Evolutionary conservation across 2,329 filamentous ascomycete genomes (phyloP), one percentile per base, ranked within the genome.

Genomic region (Septoria linicola): DNA sequence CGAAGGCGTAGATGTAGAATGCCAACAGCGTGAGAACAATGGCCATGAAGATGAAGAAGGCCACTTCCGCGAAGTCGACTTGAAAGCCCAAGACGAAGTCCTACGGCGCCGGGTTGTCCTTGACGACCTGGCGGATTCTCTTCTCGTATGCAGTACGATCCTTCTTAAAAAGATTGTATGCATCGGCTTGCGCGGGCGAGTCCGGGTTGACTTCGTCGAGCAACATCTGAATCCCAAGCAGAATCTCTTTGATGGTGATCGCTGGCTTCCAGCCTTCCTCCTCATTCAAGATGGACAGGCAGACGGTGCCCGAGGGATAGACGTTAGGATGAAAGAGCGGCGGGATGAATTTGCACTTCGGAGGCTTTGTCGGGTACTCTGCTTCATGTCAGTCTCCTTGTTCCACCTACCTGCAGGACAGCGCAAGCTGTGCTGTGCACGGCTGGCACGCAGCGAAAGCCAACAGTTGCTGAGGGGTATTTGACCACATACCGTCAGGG

Each of bases 291-390:
- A 99, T 99, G 21, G 89, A 96, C 17, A 99, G 80, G 68, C 93
- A 99, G 56, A 99, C 93, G 41, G 93, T 99, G 61, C 93, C 95
- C 0, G 92, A 97, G 0, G 93, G 93, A 70, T 99, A 99, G 61
- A 99, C 93, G 70, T 99, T 99, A 0, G 93, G 93, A 68, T 99
- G 93, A 76, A 99, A 99, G 34, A 99, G 83, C 17, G 93, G 92
- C 10, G 93, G 93, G 0, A 86, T 82, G 68, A 99, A 99, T 80
- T 96, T 96, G 84, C 93, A 99, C 75, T 99, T 99, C 1, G 93
- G 93, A 25, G 93, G 93, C 73, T 99, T 99, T 44, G 95, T 99
- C 13, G 93, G 93, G 71, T 99, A 99, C 67, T 99, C 93, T 96
- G 65, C 59, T 58, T 25, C 39, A 32, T 2, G 51, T 60, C 53